Conservation (phyloP, 768 basidiomycete genomes). For the Boletus edulis region DNA sequence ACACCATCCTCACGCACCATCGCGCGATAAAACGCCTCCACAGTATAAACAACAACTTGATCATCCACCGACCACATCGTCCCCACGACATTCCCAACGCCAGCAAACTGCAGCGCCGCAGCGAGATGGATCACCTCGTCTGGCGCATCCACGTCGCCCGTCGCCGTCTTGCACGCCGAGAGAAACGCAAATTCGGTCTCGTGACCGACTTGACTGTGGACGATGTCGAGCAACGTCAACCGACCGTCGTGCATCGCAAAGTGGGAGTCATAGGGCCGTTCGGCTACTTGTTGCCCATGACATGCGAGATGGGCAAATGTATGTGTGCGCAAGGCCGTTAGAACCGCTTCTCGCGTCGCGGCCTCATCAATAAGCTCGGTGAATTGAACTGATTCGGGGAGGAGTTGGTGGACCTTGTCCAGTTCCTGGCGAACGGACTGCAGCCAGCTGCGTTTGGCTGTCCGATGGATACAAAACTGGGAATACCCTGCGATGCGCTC, state of each 20-base stretch:
- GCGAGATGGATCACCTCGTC: constrained; percentile 32
- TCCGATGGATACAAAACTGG: constrained; percentile 17
- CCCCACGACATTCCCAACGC: constrained; percentile 27
- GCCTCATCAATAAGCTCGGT: constrained; percentile 10
- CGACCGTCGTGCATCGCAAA: constrained; percentile 17
- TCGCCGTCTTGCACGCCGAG: constrained; percentile 31
- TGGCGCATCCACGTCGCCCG: constrained; percentile 19
- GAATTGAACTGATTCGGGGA: constrained; percentile 6
- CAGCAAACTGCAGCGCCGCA: constrained; percentile 30
- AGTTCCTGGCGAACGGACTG: constrained; percentile 11
- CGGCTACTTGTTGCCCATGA: constrained; percentile 20
- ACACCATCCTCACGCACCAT: constrained; percentile 13
- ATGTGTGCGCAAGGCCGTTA: constrained; percentile 13
- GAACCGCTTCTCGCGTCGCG: constrained; percentile 12
- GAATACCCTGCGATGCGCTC: neutral
- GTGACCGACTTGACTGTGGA: constrained; percentile 6
- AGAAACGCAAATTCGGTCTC: constrained; percentile 29
- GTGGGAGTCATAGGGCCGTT: constrained; percentile 16
- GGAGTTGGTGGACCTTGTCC: constrained; percentile 5
- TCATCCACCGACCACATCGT: constrained; percentile 33
- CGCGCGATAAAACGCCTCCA: constrained; percentile 18
- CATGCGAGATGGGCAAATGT: constrained; percentile 28
- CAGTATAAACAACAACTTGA: constrained; percentile 8
- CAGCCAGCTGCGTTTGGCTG: constrained; percentile 14
- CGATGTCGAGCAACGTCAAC: constrained; percentile 24